phyloP scores from a whole-genome alignment of 371 early-diverging fungal genomes.

The Mucor mucedo region DNA sequence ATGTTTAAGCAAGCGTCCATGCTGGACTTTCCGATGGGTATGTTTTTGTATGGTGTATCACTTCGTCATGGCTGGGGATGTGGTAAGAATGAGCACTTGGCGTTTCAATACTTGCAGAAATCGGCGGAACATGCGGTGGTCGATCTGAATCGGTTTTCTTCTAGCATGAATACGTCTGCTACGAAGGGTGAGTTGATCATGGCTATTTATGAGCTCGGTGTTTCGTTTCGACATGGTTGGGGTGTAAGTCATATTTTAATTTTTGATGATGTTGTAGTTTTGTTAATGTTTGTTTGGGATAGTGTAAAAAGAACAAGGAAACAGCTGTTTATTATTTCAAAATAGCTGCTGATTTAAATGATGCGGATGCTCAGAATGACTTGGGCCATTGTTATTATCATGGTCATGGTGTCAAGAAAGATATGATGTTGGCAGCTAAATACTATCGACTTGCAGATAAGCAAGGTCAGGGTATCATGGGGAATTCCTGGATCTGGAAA shows the following conservation, averaged over 20 bases:
- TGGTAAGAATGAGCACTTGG: conserved; percentile 64
- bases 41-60: conserved; percentile 85
- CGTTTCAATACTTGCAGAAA: conserved; percentile 76
- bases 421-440: conserved; percentile 77
- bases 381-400: conserved; percentile 77
- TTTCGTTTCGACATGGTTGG: conserved; percentile 90
- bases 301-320: conserved; percentile 72
- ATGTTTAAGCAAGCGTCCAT: conserved; percentile 75
- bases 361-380: conserved; percentile 85
- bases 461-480: conserved; percentile 81
- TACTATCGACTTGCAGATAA: conserved; percentile 85
- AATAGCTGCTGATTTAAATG: conserved; percentile 85
- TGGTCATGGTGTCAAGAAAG: conserved; percentile 82
- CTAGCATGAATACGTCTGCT: conserved; percentile 31
- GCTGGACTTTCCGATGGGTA: conserved; percentile 67
- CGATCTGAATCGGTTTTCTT: conserved; percentile 39
- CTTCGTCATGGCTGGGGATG: conserved; percentile 89
- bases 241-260: too few relatives aligned
- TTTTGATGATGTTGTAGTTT: not conserved
- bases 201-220: conserved; percentile 87
- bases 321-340: conserved; percentile 90
- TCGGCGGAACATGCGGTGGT: conserved; percentile 78
- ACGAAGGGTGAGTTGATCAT: conserved; percentile 71
- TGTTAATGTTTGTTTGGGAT: not conserved
- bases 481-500: conserved; percentile 81